Evolutionary conservation across 352 stramenopile genomes (phyloP), one percentile per base, ranked within the genome.

Genomic region (Thraustotheca clavata): DNA sequence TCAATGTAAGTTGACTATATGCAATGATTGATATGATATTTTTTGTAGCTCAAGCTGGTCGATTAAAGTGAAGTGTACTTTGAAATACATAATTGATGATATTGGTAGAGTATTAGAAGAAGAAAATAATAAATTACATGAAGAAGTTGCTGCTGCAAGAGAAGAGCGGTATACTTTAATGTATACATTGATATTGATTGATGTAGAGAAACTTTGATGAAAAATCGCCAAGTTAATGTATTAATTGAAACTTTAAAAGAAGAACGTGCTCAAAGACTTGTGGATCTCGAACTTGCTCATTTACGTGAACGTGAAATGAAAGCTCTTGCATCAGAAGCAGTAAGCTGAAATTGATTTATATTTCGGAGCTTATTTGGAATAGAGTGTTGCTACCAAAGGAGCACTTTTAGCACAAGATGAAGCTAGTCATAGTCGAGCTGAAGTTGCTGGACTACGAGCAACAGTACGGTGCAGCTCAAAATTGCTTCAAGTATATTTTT

Each of bases 391-490:
- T 24, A 65, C 57, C 26, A 65, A 65, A 65, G 57, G 57, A n/a
- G 57, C 57, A 14, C 22, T 65, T 16, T 33, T 65, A 8, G 57
- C 57, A 1, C 79, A 87, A 16, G 71, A 88, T 31, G 80, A 84
- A 49, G 79, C 88, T n/a, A 61, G 52, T 5, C 72, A 90, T 43
- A 89, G 88, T 67, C 75, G 87, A 49, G 83, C 80, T 4, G 83
- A 92, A 43, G 59, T 88, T 3, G 70, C 75, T 16, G 83, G 80
- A 2, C 41, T 92, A 16, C 80, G 80, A 6, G 80, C 80, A 2
- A 84, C 83, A 12, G 46, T 85, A 4, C 76, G 74, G 24, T 83
- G 80, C 48, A 88, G 79, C 59, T 75, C 79, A 11, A 92, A 89
- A 50, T 54, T 92, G 4, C 73, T 92, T 4, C 76, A 86, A 72